phyloP scores from a whole-genome alignment of 2,329 filamentous ascomycete species.

The Cordyceps tenuipes region DNA sequence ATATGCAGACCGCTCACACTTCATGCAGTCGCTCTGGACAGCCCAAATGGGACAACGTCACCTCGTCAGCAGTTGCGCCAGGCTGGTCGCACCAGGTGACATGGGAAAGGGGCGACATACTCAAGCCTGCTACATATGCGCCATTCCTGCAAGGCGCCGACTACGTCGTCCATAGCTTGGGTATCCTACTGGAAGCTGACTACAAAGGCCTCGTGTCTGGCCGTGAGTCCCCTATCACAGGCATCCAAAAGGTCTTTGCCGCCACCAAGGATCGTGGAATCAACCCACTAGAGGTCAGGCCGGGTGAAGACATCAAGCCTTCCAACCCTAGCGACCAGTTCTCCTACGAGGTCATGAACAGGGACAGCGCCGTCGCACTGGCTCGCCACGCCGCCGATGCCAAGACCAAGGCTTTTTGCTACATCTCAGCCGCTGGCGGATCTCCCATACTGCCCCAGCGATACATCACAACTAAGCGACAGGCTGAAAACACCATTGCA shows the following conservation, averaged over 20 bases:
- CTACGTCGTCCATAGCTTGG: conserved; percentile 90
- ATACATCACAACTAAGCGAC: conserved; percentile 87
- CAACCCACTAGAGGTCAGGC: conserved; percentile 59
- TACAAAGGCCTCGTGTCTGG: conserved; percentile 90
- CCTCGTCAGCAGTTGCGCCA: conserved; percentile 61
- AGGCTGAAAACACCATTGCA: conserved; percentile 72
- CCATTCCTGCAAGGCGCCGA: conserved; percentile 67
- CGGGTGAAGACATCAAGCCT: conserved; percentile 53
- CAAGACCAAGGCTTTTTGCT: conserved; percentile 65
- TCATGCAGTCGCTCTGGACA: conserved; percentile 71
- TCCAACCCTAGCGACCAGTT: conserved; percentile 65
- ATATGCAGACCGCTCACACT: not conserved
- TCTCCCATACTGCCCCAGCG: conserved; percentile 75
- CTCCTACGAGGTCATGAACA: conserved; percentile 96
- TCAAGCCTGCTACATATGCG: conserved; percentile 72
- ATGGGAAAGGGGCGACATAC: conserved; percentile 84
- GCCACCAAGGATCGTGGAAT: conserved; percentile 52
- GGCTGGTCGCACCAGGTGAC: conserved; percentile 73
- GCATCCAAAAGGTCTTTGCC: conserved; percentile 71
- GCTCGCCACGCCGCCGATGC: conserved; percentile 65
- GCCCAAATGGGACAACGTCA: conserved; percentile 74
- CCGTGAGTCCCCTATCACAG: conserved; percentile 70
- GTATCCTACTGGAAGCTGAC: conserved; percentile 91
- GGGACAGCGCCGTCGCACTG: conserved; percentile 75
- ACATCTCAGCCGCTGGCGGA: conserved; percentile 80